Conservation (phyloP, 345 rosid species). For the Camelina sativa region DNA sequence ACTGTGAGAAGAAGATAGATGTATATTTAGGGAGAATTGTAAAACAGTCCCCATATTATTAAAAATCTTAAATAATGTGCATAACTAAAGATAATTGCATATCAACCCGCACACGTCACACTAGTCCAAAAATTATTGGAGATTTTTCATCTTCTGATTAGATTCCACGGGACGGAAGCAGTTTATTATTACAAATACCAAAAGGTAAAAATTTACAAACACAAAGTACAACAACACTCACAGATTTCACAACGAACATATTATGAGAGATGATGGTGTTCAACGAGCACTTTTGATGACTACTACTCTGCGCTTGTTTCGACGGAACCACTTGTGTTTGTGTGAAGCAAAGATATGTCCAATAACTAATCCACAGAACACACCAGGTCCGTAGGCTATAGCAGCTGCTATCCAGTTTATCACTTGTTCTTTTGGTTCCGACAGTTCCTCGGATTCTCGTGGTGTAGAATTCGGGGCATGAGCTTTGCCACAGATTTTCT, state of each 20-base stretch:
- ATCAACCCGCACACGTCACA: neutral
- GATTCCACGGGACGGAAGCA: neutral
- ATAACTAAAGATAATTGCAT: neutral
- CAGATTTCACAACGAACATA: neutral
- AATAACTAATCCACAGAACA: conserved; percentile 10
- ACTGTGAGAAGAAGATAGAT: neutral
- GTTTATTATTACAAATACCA: neutral
- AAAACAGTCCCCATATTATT: neutral
- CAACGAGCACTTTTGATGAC: neutral
- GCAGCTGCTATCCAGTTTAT: conserved; percentile 23
- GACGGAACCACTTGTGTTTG: conserved; percentile 13
- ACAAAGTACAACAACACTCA: neutral
- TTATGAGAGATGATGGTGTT: neutral
- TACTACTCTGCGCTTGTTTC: neutral
- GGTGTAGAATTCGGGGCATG: neutral
- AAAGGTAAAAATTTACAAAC: neutral
- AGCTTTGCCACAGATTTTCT: neutral
- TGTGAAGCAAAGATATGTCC: conserved; percentile 10
- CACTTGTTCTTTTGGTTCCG: conserved; percentile 6
- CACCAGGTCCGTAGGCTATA: conserved; percentile 8
- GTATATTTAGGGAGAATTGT: neutral
- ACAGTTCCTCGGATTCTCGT: neutral
- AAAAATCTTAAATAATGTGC: neutral
- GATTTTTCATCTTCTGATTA: neutral
- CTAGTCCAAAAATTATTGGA: too few species aligned